Evolutionary conservation across 192 early-diverging fungal species (phyloP).

Genomic region (Coemansia umbellata): DNA sequence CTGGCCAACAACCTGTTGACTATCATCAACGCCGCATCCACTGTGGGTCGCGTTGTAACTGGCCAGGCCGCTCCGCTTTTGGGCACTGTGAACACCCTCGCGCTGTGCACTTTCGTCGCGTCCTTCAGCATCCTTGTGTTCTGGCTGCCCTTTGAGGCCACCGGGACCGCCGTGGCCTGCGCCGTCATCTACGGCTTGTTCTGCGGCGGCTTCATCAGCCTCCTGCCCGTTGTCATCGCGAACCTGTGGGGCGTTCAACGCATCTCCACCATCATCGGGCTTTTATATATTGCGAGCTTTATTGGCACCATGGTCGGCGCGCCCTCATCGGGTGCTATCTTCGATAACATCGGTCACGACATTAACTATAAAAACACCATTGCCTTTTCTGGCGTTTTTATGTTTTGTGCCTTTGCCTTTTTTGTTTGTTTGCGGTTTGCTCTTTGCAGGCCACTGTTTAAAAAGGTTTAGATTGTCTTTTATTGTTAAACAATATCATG

Average conservation of each 20-base stretch:
- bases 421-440: slow-evolving; percentile 16
- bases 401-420: slow-evolving; percentile 23
- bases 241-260: slow-evolving; percentile 54
- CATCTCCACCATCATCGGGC: slow-evolving; percentile 55
- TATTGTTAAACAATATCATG: background rate
- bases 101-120: slow-evolving; percentile 44
- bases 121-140: slow-evolving; percentile 47
- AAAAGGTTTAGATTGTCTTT: slow-evolving; percentile 16
- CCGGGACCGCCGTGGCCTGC: slow-evolving; percentile 41
- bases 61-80: slow-evolving; percentile 56
- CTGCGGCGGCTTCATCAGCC: slow-evolving; percentile 54
- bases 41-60: slow-evolving; percentile 58
- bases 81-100: slow-evolving; percentile 61
- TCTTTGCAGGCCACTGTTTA: slow-evolving; percentile 1
- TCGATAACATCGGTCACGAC: slow-evolving; percentile 48
- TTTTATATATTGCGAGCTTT: slow-evolving; percentile 53
- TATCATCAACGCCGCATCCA: slow-evolving; percentile 63
- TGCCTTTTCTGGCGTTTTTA: slow-evolving; percentile 44
- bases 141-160: slow-evolving; percentile 53
- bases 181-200: slow-evolving; percentile 55
- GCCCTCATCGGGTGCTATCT: slow-evolving; percentile 50
- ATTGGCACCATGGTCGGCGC: slow-evolving; percentile 52
- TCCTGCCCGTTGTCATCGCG: slow-evolving; percentile 55
- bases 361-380: slow-evolving; percentile 37
- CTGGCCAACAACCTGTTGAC: slow-evolving; percentile 58